These are phyloP conservation scores for Osmanthus fragrans DNA, from an alignment of 257 asterid genomes.

Conservation along the genomic window DNA sequence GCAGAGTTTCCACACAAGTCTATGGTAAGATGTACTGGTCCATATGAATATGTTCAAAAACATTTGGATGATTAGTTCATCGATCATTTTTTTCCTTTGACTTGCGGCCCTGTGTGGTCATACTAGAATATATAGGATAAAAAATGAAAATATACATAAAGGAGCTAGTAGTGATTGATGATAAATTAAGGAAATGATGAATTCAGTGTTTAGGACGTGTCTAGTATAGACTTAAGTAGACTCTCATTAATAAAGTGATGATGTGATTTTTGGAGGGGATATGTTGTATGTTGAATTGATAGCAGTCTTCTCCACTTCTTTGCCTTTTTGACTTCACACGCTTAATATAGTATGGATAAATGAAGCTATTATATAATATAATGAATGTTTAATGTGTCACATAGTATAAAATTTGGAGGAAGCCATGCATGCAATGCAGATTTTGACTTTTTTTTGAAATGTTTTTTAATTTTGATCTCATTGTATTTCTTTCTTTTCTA, in stretches of 20 bases:
- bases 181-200: not conserved
- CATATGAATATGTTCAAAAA: not conserved
- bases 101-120: not conserved
- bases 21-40: conserved; percentile 45
- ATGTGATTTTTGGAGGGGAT: not conserved
- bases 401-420: not conserved
- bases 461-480: not conserved
- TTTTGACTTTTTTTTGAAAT: not conserved
- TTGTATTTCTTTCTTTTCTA: not conserved
- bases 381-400: not conserved
- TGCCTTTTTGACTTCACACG: not conserved
- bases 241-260: not conserved
- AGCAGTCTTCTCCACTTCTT: not conserved
- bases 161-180: not conserved
- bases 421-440: not conserved
- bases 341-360: not conserved
- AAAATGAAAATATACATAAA: too few species aligned
- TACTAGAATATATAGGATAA: not conserved
- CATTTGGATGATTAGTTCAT: too few species aligned
- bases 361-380: not conserved
- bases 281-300: not conserved
- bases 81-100: too few species aligned
- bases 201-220: not conserved
- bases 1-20: conserved; percentile 63
- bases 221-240: not conserved